phyloP scores from a whole-genome alignment of 2,329 filamentous ascomycete species.

The Fusarium sp. region DNA sequence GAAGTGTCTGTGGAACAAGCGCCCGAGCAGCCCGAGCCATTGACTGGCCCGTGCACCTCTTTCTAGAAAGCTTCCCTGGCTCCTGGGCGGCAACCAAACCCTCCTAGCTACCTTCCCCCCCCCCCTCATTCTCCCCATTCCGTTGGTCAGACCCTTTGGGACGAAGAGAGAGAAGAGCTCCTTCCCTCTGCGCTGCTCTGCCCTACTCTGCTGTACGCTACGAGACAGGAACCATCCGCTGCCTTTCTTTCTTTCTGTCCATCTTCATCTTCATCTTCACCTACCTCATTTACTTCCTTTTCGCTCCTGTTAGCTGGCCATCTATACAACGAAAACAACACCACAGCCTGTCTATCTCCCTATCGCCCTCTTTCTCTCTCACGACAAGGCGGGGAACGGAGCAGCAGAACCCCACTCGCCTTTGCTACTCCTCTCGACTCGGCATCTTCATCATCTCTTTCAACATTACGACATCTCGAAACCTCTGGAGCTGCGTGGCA shows the following conservation, averaged over 20 bases:
- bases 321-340: constrained; percentile 7
- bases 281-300: constrained; percentile 17
- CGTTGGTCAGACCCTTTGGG: constrained; percentile 29
- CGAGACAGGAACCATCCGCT: constrained; percentile 20
- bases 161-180: constrained; percentile 17
- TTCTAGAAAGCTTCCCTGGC: constrained; percentile 52
- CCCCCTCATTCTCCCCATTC: constrained; percentile 46
- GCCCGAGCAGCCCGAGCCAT: constrained; percentile 38
- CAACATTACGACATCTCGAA: constrained; percentile 26
- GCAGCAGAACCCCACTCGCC: constrained; percentile 40
- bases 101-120: constrained; percentile 30
- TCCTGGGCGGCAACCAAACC: constrained; percentile 24
- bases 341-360: constrained; percentile 5
- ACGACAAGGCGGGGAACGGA: constrained; percentile 40
- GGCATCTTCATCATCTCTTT: constrained; percentile 31
- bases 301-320: constrained; percentile 8
- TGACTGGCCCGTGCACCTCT: constrained; percentile 38
- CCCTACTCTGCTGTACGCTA: constrained; percentile 11
- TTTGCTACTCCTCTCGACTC: constrained; percentile 32
- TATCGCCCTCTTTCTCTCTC: constrained; percentile 17
- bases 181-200: constrained; percentile 25
- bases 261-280: constrained; percentile 16
- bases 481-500: constrained; percentile 14
- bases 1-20: constrained; percentile 47
- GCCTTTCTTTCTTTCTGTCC: constrained; percentile 13